phyloP scores from a whole-genome alignment of 1,139 yeast species.

The Blastobotrys aristatus region DNA sequence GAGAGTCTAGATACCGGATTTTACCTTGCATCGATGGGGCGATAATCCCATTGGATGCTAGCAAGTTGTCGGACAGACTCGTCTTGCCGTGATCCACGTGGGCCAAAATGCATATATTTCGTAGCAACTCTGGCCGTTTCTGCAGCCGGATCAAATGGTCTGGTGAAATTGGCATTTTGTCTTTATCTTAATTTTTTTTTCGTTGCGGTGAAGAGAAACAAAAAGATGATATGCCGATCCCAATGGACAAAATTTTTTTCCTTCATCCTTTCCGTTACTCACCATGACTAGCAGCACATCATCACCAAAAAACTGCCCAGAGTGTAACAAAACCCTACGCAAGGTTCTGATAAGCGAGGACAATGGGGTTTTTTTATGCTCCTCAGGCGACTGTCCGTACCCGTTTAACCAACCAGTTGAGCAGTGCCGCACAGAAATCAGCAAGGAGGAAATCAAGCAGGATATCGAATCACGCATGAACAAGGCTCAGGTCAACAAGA shows the following conservation, averaged over 20 bases:
- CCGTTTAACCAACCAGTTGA: constrained; percentile 31
- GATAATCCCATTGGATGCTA: constrained; percentile 94
- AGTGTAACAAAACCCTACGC: constrained; percentile 29
- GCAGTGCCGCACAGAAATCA: constrained; percentile 13
- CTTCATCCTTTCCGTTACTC: neutral
- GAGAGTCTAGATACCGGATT: constrained; percentile 83
- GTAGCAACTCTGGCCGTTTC: constrained; percentile 57
- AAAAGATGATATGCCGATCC: neutral
- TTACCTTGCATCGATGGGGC: constrained; percentile 95
- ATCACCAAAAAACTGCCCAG: constrained; percentile 21
- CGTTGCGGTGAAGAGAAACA: neutral
- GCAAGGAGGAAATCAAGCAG: constrained; percentile 19
- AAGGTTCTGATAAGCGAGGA: constrained; percentile 34
- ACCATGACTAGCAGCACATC: neutral
- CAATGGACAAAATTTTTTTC: neutral
- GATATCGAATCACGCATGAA: constrained; percentile 23
- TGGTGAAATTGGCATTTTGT: constrained; percentile 41
- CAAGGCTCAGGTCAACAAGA: constrained; percentile 17
- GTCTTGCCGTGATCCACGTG: constrained; percentile 99
- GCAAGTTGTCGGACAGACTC: constrained; percentile 81
- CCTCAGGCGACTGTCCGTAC: constrained; percentile 31
- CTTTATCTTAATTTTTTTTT: neutral
- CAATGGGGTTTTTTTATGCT: constrained; percentile 34
- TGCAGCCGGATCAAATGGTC: constrained; percentile 66
- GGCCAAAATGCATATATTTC: constrained; percentile 93